Conservation (phyloP, 306 rosid species). For the Fragaria ananassa region DNA sequence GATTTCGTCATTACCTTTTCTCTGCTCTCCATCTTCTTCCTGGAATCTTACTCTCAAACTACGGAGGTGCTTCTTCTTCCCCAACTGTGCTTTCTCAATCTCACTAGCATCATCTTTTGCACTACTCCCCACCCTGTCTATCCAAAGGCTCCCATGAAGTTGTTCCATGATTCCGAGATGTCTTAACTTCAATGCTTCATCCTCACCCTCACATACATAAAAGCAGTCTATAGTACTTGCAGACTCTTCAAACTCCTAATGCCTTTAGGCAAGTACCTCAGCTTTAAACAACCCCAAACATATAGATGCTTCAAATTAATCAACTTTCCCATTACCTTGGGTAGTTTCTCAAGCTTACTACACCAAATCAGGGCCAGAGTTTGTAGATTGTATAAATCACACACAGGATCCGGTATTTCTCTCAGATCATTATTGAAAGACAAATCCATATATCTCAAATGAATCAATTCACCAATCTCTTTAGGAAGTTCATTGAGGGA, state of each 20-base stretch:
- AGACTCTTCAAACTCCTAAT: not conserved
- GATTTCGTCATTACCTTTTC: not conserved
- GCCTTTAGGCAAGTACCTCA: not conserved
- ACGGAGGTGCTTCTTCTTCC: not conserved
- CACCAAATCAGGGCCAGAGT: not conserved
- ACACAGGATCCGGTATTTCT: not conserved
- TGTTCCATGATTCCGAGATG: not conserved
- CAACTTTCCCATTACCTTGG: conserved; percentile 6
- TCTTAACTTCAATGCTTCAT: not conserved
- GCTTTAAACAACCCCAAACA: rapidly evolving
- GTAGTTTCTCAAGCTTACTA: rapidly evolving
- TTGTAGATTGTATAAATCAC: not conserved
- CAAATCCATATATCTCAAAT: not conserved
- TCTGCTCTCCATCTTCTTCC: not conserved
- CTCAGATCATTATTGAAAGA: rapidly evolving
- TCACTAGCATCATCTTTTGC: not conserved
- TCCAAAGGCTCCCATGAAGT: not conserved
- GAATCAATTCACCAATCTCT: not conserved
- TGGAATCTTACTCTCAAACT: rapidly evolving
- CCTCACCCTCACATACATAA: not conserved
- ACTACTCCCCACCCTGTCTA: rapidly evolving
- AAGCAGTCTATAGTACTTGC: not conserved
- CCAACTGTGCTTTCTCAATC: not conserved
- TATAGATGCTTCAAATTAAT: not conserved
- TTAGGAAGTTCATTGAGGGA: not conserved